phyloP scores from a whole-genome alignment of 2,329 filamentous ascomycete genomes.

The Diaporthe amygdali region DNA sequence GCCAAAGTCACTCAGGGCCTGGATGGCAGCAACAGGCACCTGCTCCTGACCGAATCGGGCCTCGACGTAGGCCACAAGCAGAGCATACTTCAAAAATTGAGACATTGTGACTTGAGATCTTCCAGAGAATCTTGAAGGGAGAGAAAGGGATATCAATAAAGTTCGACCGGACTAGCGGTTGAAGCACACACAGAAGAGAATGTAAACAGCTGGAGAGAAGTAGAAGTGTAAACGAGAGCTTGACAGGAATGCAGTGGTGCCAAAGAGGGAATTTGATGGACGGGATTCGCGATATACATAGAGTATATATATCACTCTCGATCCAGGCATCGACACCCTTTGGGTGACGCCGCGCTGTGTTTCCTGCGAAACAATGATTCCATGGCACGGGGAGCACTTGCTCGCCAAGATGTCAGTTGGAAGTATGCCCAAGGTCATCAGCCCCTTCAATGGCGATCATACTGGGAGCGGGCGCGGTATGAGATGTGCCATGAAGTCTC shows the following conservation, averaged over 20 bases:
- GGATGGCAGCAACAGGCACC: constrained; percentile 58
- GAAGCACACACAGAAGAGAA: constrained; percentile 17
- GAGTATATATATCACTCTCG: constrained; percentile 10
- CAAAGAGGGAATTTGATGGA: background rate
- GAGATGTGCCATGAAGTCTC: background rate
- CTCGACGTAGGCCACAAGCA: constrained; percentile 44
- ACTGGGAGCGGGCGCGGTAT: background rate
- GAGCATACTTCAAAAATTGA: constrained; percentile 37
- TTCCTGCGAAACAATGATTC: background rate
- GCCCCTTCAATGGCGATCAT: constrained; percentile 26
- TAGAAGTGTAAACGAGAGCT: background rate
- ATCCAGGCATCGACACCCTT: background rate
- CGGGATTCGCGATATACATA: background rate
- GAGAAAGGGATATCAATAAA: background rate
- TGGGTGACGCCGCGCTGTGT: background rate
- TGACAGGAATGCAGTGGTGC: background rate
- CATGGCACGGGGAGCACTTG: background rate
- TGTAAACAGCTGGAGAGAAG: constrained; percentile 12
- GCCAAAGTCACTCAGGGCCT: constrained; percentile 57
- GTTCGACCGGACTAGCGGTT: constrained; percentile 20
- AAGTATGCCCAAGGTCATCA: background rate
- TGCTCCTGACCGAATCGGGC: constrained; percentile 70
- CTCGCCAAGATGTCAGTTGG: constrained; percentile 11
- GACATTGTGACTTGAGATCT: constrained; percentile 16
- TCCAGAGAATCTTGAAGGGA: background rate